phyloP scores from a whole-genome alignment of 2,329 filamentous ascomycete species.

The Apiospora saccharicola region DNA sequence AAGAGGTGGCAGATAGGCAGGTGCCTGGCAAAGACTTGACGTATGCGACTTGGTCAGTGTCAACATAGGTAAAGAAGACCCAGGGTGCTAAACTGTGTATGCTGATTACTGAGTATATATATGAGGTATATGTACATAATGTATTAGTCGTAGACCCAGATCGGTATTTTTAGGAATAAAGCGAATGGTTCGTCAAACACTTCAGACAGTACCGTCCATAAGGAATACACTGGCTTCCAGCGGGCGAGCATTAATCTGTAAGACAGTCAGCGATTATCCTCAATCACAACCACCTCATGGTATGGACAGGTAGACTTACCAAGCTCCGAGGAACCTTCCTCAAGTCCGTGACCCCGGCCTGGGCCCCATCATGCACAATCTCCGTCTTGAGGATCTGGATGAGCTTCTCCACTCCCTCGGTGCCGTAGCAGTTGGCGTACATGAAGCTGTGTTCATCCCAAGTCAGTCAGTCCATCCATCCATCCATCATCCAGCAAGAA shows the following conservation, averaged over 20 bases:
- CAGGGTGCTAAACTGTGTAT: too few species aligned
- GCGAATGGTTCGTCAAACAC: too few species aligned
- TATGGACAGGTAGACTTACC: conserved; percentile 21
- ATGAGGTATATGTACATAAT: too few species aligned
- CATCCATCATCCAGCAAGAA: not conserved
- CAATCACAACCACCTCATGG: not conserved
- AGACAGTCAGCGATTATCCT: not conserved
- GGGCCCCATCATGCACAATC: conserved; percentile 46
- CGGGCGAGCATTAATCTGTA: conserved; percentile 26
- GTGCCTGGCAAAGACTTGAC: too few species aligned
- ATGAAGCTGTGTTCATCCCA: conserved; percentile 44
- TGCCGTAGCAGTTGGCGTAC: conserved; percentile 59
- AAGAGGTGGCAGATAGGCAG: too few species aligned
- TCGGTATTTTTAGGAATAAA: too few species aligned
- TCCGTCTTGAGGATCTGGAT: conserved; percentile 58
- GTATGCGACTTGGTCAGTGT: too few species aligned
- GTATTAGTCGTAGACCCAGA: too few species aligned
- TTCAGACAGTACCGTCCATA: not conserved
- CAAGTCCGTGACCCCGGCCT: conserved; percentile 42
- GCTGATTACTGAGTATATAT: too few species aligned
- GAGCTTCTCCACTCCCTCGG: conserved; percentile 53
- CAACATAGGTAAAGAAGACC: too few species aligned
- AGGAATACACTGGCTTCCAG: conserved; percentile 26
- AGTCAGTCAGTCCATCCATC: not conserved
- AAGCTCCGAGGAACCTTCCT: conserved; percentile 31